Evolutionary conservation across 768 basidiomycete species (phyloP), one percentile per base, ranked within the genome.

Genomic region (Hydnomerulius pinastri): DNA sequence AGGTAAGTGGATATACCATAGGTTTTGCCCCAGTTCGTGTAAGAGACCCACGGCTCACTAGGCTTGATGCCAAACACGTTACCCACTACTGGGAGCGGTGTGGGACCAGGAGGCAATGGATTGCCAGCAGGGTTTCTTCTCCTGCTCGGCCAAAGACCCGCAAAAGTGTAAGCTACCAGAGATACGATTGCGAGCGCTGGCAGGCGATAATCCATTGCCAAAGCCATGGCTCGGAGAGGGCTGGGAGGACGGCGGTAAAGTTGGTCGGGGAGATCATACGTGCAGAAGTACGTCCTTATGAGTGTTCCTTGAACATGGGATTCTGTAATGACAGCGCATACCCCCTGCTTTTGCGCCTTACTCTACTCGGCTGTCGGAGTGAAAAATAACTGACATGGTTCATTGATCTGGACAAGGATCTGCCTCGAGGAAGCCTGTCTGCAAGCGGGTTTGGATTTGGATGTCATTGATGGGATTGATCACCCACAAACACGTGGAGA

Each of bases 71-170:
- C 70, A 25, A 64, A 41, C n/a, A 61, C 57, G 17, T 65, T 66
- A 6, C 68, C 68, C 21, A 69, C 36, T 41, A 69, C 39, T 25
- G 68, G 68, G 20, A 83, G 58, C 18, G 77, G 77, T 45, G 67
- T 72, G 1, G 83, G 83, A 18, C 82, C 83, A 15, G 76, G 78
- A n/a, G 76, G 77, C 18, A 80, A 68, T 0, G 66, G 62, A 41
- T 33, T 11, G 3, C 23, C 17, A 8, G n/a, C 4, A 1, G 39
- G 10, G 24, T 25, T 47, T 40, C 33, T 50, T 39, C 51, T 52
- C 39, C 37, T 46, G 6, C 24, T 28, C 2, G 50, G 36, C 55
- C 56, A 57, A 36, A 47, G 38, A 11, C 33, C 37, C 12, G 41
- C 20, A 15, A 64, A 13, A 17, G 43, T 47, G 17, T 13, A 57